A percentile compares a stretch with the other conserved stretches of the same genome.
Conservation (phyloP, 164 flowering plant species). For the Hamamelis virginiana region DNA sequence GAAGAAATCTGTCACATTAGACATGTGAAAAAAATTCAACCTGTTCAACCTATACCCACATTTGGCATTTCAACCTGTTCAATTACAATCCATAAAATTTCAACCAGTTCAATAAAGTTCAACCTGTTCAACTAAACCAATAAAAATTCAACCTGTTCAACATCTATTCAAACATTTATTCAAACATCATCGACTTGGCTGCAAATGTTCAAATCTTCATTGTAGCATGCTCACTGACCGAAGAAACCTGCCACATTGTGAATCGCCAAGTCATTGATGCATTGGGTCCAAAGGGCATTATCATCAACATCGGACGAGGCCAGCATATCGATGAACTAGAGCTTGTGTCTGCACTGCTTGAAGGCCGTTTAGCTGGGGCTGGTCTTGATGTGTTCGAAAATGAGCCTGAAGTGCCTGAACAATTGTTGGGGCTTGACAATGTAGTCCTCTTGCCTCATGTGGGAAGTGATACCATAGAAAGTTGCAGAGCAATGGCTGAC, state of each 20-base stretch:
- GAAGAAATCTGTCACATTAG: no score
- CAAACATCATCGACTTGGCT: constrained; percentile 61
- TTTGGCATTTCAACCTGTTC: no score
- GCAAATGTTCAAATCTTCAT: constrained; percentile 58
- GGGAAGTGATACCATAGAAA: constrained; percentile 52
- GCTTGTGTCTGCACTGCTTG: constrained; percentile 58
- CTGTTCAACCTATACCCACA: no score
- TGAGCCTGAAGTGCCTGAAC: constrained; percentile 56
- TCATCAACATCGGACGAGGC: constrained; percentile 53
- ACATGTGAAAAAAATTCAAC: no score
- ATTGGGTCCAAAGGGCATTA: constrained; percentile 70
- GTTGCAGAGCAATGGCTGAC: constrained; percentile 55
- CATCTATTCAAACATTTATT: no score
- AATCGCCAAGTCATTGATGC: constrained; percentile 74
- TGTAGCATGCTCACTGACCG: constrained; percentile 69
- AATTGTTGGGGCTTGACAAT: constrained; percentile 46
- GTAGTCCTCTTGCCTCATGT: constrained; percentile 59
- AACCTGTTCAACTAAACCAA: no score
- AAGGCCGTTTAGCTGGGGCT: constrained; percentile 64
- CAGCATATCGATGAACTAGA: constrained; percentile 54
- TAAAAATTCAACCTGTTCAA: no score
- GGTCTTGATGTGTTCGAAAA: constrained; percentile 66
- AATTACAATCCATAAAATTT: no score
- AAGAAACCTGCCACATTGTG: constrained; percentile 69
- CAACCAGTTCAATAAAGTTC: no score